Evolutionary conservation across 768 basidiomycete species (phyloP).

Genomic region (Russula earlei): DNA sequence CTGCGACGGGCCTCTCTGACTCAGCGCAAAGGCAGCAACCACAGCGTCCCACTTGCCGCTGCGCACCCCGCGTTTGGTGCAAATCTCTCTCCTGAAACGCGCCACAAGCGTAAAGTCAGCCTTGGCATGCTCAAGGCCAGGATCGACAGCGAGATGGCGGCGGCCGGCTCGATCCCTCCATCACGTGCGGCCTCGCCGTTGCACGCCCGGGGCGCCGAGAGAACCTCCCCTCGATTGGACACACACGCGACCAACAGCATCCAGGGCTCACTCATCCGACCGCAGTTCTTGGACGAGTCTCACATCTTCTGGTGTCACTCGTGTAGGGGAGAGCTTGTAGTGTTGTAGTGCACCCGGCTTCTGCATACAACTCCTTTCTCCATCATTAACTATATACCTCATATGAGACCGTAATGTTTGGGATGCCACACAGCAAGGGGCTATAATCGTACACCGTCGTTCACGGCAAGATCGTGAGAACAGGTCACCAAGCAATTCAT

Average conservation of each 20-base stretch:
- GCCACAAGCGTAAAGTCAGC: slow-evolving; percentile 76
- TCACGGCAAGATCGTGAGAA: slow-evolving; percentile 21
- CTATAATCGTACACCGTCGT: slow-evolving; percentile 15
- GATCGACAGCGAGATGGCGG: slow-evolving; percentile 70
- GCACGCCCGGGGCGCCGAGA: slow-evolving; percentile 24
- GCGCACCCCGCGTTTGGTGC: slow-evolving; percentile 33
- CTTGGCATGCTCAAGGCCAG: slow-evolving; percentile 86
- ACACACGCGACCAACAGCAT: not conserved
- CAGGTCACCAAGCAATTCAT: slow-evolving; percentile 10
- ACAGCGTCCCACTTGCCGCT: slow-evolving; percentile 28
- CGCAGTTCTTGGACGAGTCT: slow-evolving; percentile 80
- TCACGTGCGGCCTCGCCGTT: slow-evolving; percentile 47
- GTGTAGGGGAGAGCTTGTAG: slow-evolving; percentile 73
- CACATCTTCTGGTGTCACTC: slow-evolving; percentile 87
- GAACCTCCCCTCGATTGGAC: slow-evolving; percentile 16
- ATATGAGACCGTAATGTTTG: slow-evolving; percentile 3
- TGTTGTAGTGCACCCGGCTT: slow-evolving; percentile 39
- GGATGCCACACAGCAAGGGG: slow-evolving; percentile 6
- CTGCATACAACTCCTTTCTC: not conserved
- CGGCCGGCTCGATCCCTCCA: slow-evolving; percentile 33
- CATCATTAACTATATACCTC: not conserved
- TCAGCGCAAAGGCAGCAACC: slow-evolving; percentile 22
- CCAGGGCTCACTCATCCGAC: slow-evolving; percentile 28
- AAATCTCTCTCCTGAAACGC: slow-evolving; percentile 61
- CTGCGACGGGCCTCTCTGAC: slow-evolving; percentile 31